These are phyloP conservation scores for Magnusiomyces fungicola DNA, from an alignment of 1,139 yeast genomes.

Conservation along the genomic window DNA sequence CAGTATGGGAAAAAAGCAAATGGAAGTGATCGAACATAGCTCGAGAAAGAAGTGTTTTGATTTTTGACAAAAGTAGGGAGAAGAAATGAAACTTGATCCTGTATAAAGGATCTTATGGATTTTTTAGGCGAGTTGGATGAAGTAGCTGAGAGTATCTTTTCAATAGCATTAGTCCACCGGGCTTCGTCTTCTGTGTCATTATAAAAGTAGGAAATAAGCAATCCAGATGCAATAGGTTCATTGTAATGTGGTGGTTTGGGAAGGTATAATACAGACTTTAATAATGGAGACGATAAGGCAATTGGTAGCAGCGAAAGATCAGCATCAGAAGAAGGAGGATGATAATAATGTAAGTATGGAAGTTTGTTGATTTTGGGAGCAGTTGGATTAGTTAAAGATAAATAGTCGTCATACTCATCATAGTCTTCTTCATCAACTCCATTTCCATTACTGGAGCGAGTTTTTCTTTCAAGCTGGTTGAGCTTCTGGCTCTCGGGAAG, in stretches of 20 bases:
- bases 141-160: conserved; percentile 6
- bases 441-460: too few species aligned
- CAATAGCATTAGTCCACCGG: conserved; percentile 12
- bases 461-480: too few species aligned
- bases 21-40: background rate
- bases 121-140: too few species aligned
- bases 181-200: conserved; percentile 13
- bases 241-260: conserved; percentile 9
- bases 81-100: conserved; percentile 4
- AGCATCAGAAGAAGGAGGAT: background rate
- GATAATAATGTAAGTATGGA: conserved; percentile 13
- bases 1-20: conserved; percentile 17
- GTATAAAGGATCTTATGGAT: background rate
- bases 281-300: background rate
- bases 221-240: conserved; percentile 17
- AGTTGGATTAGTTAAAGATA: background rate
- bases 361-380: background rate
- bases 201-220: conserved; percentile 20
- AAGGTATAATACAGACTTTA: conserved; percentile 9
- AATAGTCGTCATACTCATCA: background rate
- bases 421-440: too few species aligned
- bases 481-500: background rate
- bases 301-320: conserved; percentile 1
- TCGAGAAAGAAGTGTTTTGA: background rate
- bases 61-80: background rate